Evolutionary conservation across 1,139 yeast genomes (phyloP).

Genomic region (Sugiyamaella castrensis): DNA sequence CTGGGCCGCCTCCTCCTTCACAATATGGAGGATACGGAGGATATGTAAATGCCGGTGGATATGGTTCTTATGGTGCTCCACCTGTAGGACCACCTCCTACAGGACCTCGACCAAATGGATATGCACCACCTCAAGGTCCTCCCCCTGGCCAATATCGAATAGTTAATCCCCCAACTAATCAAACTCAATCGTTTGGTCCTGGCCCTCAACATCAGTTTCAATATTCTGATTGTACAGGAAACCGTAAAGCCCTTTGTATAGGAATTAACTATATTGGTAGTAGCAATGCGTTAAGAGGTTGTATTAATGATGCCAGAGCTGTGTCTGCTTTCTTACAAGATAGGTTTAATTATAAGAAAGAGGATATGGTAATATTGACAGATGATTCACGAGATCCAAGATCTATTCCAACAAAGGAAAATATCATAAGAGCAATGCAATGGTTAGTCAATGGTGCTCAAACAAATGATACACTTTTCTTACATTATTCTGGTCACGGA

Average conservation of each 20-base stretch:
- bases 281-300: slow-evolving; percentile 70
- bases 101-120: slow-evolving; percentile 29
- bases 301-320: slow-evolving; percentile 61
- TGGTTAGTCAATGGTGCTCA: slow-evolving; percentile 83
- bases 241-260: slow-evolving; percentile 74
- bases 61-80: slow-evolving; percentile 10
- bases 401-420: slow-evolving; percentile 69
- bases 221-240: slow-evolving; percentile 74
- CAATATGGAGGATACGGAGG: slow-evolving; percentile 14
- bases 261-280: slow-evolving; percentile 87
- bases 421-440: slow-evolving; percentile 81
- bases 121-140: slow-evolving; percentile 32
- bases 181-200: slow-evolving; percentile 40
- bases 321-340: slow-evolving; percentile 40
- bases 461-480: slow-evolving; percentile 64
- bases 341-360: slow-evolving; percentile 63
- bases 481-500: slow-evolving; percentile 95
- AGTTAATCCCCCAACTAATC: slow-evolving; percentile 34
- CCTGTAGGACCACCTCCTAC: slow-evolving; percentile 24
- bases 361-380: slow-evolving; percentile 81
- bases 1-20: slow-evolving; percentile 12
- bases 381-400: slow-evolving; percentile 66
- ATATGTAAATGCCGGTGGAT: slow-evolving; percentile 20
- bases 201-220: slow-evolving; percentile 45
- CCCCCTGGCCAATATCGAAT: slow-evolving; percentile 30